Evolutionary conservation across 2,329 filamentous ascomycete genomes (phyloP), one percentile per base, ranked within the genome.

Genomic region (Colletotrichum lentis): DNA sequence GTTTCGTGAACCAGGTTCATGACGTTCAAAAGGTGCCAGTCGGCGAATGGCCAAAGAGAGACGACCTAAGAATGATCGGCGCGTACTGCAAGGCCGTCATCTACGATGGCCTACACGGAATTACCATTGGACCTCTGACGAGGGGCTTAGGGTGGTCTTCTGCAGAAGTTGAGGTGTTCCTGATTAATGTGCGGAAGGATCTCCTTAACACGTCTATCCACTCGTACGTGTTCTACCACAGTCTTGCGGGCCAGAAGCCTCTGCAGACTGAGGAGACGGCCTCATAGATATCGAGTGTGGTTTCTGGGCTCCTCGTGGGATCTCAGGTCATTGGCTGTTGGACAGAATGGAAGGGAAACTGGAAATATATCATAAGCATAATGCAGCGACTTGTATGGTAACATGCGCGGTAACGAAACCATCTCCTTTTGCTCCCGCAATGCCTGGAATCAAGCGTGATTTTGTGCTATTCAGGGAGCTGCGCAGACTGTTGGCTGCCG

Each of bases 11-110:
- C 83, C 77, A 72, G 22, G 73, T 63, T 2, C 20, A 46, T 4
- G 47, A 50, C 2, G 72, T 82, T 14, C 82, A 79, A 71, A 84
- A 82, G 73, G 81, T 85, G 74, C 85, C 86, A 0, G 79, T 79
- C 27, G 84, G 83, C 69, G 74, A 77, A 12, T 88, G 86, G 85
- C 81, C 85, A 0, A 82, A 81, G 53, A 80, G 84, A 41, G 76
- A 86, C 71, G 81, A 86, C 55, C 72, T 86, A 1, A 85, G n/a
- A n/a, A 55, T 5, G 27, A 58, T 64, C 1, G 64, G 60, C 2
- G 20, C 39, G 5, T 39, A 47, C 39, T 59, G 54, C 7, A 44
- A 53, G 20, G 54, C 62, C 24, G 62, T 59, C 2, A 24, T 80
- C 22, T 74, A 75, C 0, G 73, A 73, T 7, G 79, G 76, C 3